Evolutionary conservation across 2,329 filamentous ascomycete species (phyloP), one percentile per base, ranked within the genome.

Genomic region (Xylariomycetidae sp.): DNA sequence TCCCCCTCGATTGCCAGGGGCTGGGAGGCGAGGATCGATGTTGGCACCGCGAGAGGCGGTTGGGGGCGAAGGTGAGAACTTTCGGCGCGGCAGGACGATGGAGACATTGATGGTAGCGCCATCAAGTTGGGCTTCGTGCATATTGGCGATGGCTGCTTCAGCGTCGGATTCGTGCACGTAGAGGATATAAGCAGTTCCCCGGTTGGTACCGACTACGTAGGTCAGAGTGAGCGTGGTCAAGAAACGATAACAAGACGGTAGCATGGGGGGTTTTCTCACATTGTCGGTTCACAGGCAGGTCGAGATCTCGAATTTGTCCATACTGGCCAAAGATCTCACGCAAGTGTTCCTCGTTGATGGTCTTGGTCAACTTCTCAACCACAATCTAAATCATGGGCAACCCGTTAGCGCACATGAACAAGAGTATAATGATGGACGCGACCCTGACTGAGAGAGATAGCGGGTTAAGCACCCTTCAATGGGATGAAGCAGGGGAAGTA

Each of bases 81-180:
- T 87, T 51, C 85, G 80, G 31, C 85, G 78, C 1, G 88, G 88
- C 22, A 94, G 70, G 16, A 95, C 87, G 46, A 96, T 92, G 27
- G 86, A 92, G 30, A 96, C 89, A 52, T 83, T 84, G 53, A 96
- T 81, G 25, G 80, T 71, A 15, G 82, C 78, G 32, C 88, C 88
- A 59, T 96, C 89, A 17, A 95, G 66, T 54, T 94, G 86, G n/a
- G 86, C 88, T 64, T 98, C 92, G 61, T 98, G 92, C 92, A 98
- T 97, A 57, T 94, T 86, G 13, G 89, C 80, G 49, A 96, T 94
- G 17, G 92, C 92, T 11, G 80, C 72, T 62, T 96, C 88, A 16
- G 92, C 90, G 44, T 90, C 84, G 31, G 76, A 70, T 44, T 88
- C 77, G 45, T 83, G 72, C 34, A 79, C 69, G 62, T 84, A 98